These are phyloP conservation scores for Pseudogymnoascus sp. DNA, from an alignment of 2,329 filamentous ascomycete species.

Conservation along the genomic window DNA sequence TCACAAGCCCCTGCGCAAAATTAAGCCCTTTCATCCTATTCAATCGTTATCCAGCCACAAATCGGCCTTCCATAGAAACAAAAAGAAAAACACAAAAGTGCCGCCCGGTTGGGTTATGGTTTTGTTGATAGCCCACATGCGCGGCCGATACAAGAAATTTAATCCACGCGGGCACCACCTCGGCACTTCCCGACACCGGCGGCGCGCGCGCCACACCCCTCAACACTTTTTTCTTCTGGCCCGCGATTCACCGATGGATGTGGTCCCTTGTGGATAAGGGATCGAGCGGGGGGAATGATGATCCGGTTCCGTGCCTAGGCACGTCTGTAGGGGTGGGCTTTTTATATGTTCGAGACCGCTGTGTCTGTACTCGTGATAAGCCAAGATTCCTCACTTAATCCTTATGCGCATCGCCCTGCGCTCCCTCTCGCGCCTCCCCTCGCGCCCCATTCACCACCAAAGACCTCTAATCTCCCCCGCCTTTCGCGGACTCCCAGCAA, in stretches of 20 bases:
- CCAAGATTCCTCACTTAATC: not conserved
- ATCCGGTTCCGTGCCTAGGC: not conserved
- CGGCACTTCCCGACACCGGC: not conserved
- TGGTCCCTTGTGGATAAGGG: not conserved
- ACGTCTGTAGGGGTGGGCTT: not conserved
- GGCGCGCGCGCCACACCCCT: not conserved
- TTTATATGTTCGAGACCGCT: not conserved
- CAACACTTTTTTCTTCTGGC: not conserved
- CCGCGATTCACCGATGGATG: not conserved
- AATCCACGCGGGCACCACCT: not conserved
- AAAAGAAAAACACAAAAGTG: not conserved
- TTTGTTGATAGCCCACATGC: not conserved
- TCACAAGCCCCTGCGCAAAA: not conserved
- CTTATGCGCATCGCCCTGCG: not conserved
- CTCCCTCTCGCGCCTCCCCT: not conserved
- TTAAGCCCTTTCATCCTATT: not conserved
- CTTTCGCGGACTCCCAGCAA: not conserved
- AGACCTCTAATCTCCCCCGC: not conserved
- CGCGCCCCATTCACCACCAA: not conserved
- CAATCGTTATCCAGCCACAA: not conserved
- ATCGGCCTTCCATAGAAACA: not conserved
- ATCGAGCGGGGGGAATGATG: not conserved
- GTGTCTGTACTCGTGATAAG: not conserved
- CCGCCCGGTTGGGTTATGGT: not conserved
- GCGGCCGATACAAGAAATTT: constrained; percentile 1